These are phyloP conservation scores for Pestalotiopsis sp. DNA, from an alignment of 2,329 filamentous ascomycete species.

Conservation along the genomic window DNA sequence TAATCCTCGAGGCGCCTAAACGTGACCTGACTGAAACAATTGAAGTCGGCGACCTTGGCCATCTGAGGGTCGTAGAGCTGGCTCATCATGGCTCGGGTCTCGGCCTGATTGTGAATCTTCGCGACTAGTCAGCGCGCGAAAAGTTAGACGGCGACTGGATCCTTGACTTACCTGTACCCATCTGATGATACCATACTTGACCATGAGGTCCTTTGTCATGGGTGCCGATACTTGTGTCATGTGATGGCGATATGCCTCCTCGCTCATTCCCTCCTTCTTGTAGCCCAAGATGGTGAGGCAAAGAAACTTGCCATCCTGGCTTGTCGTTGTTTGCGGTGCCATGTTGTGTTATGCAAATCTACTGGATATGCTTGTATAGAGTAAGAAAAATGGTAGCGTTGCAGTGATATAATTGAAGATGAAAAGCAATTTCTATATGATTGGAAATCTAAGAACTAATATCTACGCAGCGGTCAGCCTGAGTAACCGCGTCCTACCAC, in stretches of 20 bases:
- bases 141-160: background rate
- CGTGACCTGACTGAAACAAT: conserved; percentile 52
- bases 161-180: conserved; percentile 43
- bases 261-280: conserved; percentile 47
- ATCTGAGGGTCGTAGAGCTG: conserved; percentile 48
- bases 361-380: too few relatives aligned
- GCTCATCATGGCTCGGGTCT: conserved; percentile 41
- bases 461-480: too few relatives aligned
- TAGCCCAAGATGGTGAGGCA: conserved; percentile 54
- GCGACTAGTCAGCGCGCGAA: too few relatives aligned
- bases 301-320: conserved; percentile 28
- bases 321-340: too few relatives aligned
- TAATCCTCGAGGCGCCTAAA: conserved; percentile 48
- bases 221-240: conserved; percentile 50
- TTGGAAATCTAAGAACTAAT: too few relatives aligned
- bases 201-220: conserved; percentile 49
- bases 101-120: conserved; percentile 44
- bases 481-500: too few relatives aligned
- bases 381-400: too few relatives aligned
- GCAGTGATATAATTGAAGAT: too few relatives aligned
- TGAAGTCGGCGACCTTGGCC: conserved; percentile 50
- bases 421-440: too few relatives aligned
- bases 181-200: conserved; percentile 48
- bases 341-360: too few relatives aligned
- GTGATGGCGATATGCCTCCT: conserved; percentile 48